These are phyloP conservation scores for Ceratobasidium sp. DNA, from an alignment of 1,284 basidiomycete genomes.

Conservation along the genomic window DNA sequence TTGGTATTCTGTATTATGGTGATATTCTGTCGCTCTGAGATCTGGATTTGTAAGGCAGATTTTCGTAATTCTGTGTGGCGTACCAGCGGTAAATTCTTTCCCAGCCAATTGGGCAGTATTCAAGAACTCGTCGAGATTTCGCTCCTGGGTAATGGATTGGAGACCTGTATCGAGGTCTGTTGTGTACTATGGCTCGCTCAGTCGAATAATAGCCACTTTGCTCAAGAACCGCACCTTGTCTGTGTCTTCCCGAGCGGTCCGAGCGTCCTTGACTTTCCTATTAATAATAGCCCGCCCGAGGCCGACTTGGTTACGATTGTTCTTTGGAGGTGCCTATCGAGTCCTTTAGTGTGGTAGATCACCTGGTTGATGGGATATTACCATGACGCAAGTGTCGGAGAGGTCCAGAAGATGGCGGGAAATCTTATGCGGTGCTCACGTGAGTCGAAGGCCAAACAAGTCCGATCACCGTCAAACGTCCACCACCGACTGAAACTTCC, in stretches of 20 bases:
- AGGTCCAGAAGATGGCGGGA: background rate
- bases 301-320: constrained; percentile 56
- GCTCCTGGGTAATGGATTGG: constrained; percentile 94
- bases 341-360: background rate
- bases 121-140: constrained; percentile 94
- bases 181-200: constrained; percentile 64
- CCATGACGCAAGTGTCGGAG: background rate
- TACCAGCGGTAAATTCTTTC: constrained; percentile 96
- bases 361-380: background rate
- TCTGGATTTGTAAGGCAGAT: background rate
- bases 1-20: constrained; percentile 81
- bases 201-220: background rate
- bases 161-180: constrained; percentile 81
- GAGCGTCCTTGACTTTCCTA: constrained; percentile 81
- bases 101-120: constrained; percentile 95
- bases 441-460: background rate
- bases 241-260: constrained; percentile 67
- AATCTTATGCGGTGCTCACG: constrained; percentile 20
- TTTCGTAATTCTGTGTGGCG: constrained; percentile 42
- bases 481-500: background rate
- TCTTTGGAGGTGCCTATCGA: constrained; percentile 2
- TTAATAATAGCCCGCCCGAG: constrained; percentile 93
- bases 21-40: constrained; percentile 85
- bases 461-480: background rate
- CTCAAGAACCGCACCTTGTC: constrained; percentile 64